Evolutionary conservation across 2,329 filamentous ascomycete species (phyloP), one percentile per base, ranked within the genome.

Genomic region (Helicocarpus griseus): DNA sequence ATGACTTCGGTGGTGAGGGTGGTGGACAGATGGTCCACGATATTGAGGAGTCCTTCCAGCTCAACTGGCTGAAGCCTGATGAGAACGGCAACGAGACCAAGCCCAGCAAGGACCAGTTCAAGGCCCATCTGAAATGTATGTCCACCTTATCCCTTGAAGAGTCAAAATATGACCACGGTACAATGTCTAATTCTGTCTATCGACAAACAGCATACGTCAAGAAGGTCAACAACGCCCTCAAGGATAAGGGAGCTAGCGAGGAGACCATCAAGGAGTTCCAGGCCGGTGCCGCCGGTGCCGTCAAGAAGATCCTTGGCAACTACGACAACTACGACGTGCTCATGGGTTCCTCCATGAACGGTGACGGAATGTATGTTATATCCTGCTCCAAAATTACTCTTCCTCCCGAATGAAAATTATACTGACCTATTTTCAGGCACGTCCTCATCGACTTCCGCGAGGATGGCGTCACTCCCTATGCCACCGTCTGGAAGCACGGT

Each of bases 321-420:
- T 95, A 95, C 80, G 90, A 95, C 78, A 88, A 97, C 78, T 95
- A 85, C 72, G 91, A 97, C 73, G 91, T 96, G 75, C 87, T 86
- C 74, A 88, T 86, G 63, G 90, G 91, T 76, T 85, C 93, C 79
- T 86, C 82, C 63, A 94, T 95, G 88, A 82, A 94, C 74, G 84
- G 86, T 63, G 87, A 95, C 66, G 90, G 86, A 77, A 95, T 96
- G 93, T 93, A 77, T 66, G 86, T 80, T 51, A 31, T 54, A 80
- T 51, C 29, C 53, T 39, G 41, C 40, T n/a, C 19, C 26, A 46
- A 9, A 0, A 19, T 9, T 44, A 22, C 2, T 40, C 24, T 7
- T 24, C n/a, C 26, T 22, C 5, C 38, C 7, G 6, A 41, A 21
- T 9, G 53, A 39, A 54, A 47, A 19, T 19, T 43, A 22, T 51